These are phyloP conservation scores for Phytophthora brassicae DNA, from an alignment of 352 stramenopile species.

Conservation along the genomic window DNA sequence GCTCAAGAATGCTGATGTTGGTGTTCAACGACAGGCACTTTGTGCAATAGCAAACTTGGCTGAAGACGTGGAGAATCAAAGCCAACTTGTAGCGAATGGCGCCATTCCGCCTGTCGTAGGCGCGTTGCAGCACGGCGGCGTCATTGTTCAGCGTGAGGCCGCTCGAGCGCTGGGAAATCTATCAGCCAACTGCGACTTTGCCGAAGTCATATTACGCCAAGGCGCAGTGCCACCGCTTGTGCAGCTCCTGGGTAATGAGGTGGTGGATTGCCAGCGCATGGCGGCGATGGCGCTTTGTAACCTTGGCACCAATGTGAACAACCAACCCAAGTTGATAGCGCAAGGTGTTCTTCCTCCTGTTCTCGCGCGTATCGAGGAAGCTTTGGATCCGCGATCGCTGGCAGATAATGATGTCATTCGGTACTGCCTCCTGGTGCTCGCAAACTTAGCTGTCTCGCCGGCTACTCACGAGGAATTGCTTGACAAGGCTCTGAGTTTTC, in stretches of 20 bases:
- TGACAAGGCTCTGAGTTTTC: constrained; percentile 74
- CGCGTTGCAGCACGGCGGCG: constrained; percentile 67
- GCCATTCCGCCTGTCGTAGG: constrained; percentile 88
- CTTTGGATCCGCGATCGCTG: constrained; percentile 90
- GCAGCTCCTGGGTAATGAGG: constrained; percentile 86
- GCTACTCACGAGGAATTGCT: constrained; percentile 87
- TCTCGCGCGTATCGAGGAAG: constrained; percentile 85
- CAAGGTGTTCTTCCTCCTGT: constrained; percentile 89
- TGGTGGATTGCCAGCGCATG: constrained; percentile 94
- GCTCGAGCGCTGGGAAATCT: constrained; percentile 94
- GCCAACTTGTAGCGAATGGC: constrained; percentile 85
- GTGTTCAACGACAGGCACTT: constrained; percentile 91
- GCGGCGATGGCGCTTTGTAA: constrained; percentile 95
- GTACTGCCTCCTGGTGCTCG: constrained; percentile 94
- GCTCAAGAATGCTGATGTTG: constrained; percentile 66
- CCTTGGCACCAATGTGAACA: constrained; percentile 93
- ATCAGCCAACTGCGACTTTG: constrained; percentile 95
- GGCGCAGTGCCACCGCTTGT: constrained; percentile 87
- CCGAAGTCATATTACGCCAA: constrained; percentile 89
- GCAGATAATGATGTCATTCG: constrained; percentile 95
- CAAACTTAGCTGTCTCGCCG: constrained; percentile 90
- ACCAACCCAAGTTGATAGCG: constrained; percentile 90
- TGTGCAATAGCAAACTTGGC: constrained; percentile 95
- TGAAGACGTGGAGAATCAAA: constrained; percentile 94
- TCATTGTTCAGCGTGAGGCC: constrained; percentile 92